phyloP scores from a whole-genome alignment of 2,329 filamentous ascomycete genomes.

The Talaromyces sp. region DNA sequence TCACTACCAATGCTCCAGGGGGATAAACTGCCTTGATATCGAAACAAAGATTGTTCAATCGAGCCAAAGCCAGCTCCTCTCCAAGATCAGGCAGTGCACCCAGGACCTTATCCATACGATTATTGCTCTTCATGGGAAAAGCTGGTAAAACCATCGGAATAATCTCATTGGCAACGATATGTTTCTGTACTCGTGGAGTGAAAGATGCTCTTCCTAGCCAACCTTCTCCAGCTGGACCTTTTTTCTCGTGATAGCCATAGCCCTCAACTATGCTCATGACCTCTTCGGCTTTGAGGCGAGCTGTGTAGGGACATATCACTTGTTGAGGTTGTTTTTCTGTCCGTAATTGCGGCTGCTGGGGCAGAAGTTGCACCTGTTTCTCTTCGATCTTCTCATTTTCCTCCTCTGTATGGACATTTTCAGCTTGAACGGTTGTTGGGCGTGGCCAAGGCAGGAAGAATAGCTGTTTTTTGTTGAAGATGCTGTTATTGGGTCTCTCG shows the following conservation, averaged over 20 bases:
- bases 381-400: background rate
- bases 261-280: conserved; percentile 7
- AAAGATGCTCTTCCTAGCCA: conserved; percentile 12
- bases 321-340: background rate
- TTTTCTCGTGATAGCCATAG: conserved; percentile 7
- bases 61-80: conserved; percentile 43
- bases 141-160: conserved; percentile 35
- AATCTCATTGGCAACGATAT: conserved; percentile 22
- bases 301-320: conserved; percentile 7
- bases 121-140: conserved; percentile 34
- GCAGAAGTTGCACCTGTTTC: background rate
- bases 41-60: conserved; percentile 42
- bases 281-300: conserved; percentile 7
- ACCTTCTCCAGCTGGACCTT: background rate
- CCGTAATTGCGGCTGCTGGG: background rate
- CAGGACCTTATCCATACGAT: conserved; percentile 33
- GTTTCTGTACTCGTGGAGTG: conserved; percentile 10
- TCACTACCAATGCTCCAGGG: conserved; percentile 43
- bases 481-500: background rate
- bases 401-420: background rate
- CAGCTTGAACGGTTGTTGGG: background rate
- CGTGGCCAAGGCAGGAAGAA: conserved; percentile 7
- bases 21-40: conserved; percentile 41
- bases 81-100: conserved; percentile 44
- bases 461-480: background rate